A percentile compares a stretch with the other conserved stretches of the same genome.
Conservation (phyloP, 192 early-diverging fungal genomes). For the Podila epigama region DNA sequence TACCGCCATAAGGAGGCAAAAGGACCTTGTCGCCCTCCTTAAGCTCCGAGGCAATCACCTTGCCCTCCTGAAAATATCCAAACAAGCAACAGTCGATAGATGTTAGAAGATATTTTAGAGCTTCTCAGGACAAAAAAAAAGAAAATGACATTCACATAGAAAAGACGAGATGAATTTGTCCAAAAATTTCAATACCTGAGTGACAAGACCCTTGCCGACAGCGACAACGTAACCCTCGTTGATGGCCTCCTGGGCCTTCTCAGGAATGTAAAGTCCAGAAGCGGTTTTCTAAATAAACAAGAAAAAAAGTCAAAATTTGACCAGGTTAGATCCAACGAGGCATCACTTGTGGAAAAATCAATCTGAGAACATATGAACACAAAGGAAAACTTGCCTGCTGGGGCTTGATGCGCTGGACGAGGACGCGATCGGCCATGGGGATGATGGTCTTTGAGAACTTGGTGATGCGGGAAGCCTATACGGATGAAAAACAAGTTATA, state of each 20-base stretch:
- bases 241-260: conserved; percentile 96
- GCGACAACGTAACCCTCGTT: conserved; percentile 97
- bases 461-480: conserved; percentile 41
- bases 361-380: neutral
- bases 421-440: conserved; percentile 97
- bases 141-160: neutral
- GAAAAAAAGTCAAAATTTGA: neutral
- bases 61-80: conserved; percentile 78
- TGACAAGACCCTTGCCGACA: conserved; percentile 89
- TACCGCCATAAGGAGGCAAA: conserved; percentile 95
- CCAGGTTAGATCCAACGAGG: neutral
- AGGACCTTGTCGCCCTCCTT: conserved; percentile 94
- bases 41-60: conserved; percentile 79
- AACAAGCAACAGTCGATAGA: too few species aligned
- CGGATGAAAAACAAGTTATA: neutral
- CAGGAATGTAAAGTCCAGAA: conserved; percentile 95
- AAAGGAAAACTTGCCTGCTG: conserved; percentile 63
- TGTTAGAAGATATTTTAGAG: neutral
- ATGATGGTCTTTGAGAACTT: conserved; percentile 82
- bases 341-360: too few species aligned
- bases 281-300: conserved; percentile 83
- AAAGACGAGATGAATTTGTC: conserved; percentile 17
- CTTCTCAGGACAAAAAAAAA: neutral
- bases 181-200: too few species aligned
- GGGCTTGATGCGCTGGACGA: conserved; percentile 97